Conservation (phyloP, 805 yeast genomes). For the Isabelozyma gotoi region DNA sequence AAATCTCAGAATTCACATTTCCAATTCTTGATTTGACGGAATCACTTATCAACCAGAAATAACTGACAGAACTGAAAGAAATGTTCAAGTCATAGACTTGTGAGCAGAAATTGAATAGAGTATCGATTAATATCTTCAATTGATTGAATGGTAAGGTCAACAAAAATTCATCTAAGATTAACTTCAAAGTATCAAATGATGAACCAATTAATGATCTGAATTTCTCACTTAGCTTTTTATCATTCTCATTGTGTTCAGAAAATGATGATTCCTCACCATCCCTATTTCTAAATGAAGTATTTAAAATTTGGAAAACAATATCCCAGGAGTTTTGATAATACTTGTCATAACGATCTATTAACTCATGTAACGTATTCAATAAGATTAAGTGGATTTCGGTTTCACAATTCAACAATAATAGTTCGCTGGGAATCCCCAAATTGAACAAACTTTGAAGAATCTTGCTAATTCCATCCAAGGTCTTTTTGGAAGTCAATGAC, state of each 20-base stretch:
- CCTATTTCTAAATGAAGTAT: slow-evolving; percentile 51
- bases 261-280: slow-evolving; percentile 7
- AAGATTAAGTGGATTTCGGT: slow-evolving; percentile 64
- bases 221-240: slow-evolving; percentile 44
- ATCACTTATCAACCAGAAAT: slow-evolving; percentile 91
- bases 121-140: slow-evolving; percentile 64
- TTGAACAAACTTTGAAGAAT: slow-evolving; percentile 44
- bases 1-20: slow-evolving; percentile 9
- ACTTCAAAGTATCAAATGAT: slow-evolving; percentile 79
- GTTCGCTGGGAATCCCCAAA: slow-evolving; percentile 39
- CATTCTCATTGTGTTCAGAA: slow-evolving; percentile 20
- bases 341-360: slow-evolving; percentile 78
- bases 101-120: slow-evolving; percentile 66
- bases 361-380: slow-evolving; percentile 62
- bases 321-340: slow-evolving; percentile 69
- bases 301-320: slow-evolving; percentile 59
- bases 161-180: slow-evolving; percentile 83
- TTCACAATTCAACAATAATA: slow-evolving; percentile 54
- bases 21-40: slow-evolving; percentile 35
- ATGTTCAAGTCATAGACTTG: slow-evolving; percentile 79
- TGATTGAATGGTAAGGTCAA: slow-evolving; percentile 67
- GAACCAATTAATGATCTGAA: slow-evolving; percentile 54
- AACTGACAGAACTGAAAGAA: slow-evolving; percentile 87
- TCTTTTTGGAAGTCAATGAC: slow-evolving; percentile 41
- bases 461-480: slow-evolving; percentile 48